Evolutionary conservation across 805 yeast genomes (phyloP).

Genomic region (Maudiozyma turicensis): DNA sequence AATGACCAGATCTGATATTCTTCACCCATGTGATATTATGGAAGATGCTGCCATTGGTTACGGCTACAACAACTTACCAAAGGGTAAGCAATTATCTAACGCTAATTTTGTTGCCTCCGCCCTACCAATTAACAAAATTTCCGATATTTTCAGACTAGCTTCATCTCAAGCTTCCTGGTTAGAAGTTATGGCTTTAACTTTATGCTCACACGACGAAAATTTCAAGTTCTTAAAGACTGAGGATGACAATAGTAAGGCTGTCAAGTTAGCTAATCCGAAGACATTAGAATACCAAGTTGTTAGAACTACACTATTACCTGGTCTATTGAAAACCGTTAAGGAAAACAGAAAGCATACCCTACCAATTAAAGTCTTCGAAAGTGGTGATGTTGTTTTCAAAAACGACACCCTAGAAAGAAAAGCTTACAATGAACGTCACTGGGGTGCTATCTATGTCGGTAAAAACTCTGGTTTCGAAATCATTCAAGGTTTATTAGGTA

Average conservation of each 20-base stretch:
- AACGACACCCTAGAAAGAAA: slow-evolving; percentile 73
- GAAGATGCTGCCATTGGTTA: slow-evolving; percentile 96
- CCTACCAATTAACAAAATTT: slow-evolving; percentile 79
- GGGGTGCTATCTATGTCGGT: slow-evolving; percentile 92
- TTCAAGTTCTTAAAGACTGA: slow-evolving; percentile 68
- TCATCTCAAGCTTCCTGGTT: slow-evolving; percentile 92
- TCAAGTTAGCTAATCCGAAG: slow-evolving; percentile 90
- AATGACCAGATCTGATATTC: slow-evolving; percentile 87
- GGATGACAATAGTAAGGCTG: slow-evolving; percentile 74
- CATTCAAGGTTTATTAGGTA: slow-evolving; percentile 89
- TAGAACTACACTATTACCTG: slow-evolving; percentile 89
- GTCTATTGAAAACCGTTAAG: slow-evolving; percentile 85
- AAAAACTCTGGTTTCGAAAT: slow-evolving; percentile 91
- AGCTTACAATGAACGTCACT: slow-evolving; percentile 85
- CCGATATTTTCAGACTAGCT: slow-evolving; percentile 84
- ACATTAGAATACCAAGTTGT: slow-evolving; percentile 96
- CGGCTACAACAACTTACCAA: slow-evolving; percentile 82
- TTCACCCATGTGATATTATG: slow-evolving; percentile 97
- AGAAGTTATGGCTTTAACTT: slow-evolving; percentile 90
- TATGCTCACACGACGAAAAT: slow-evolving; percentile 95
- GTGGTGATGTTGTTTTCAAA: slow-evolving; percentile 90
- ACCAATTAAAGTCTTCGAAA: slow-evolving; percentile 91
- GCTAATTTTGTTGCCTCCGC: slow-evolving; percentile 76
- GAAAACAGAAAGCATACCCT: slow-evolving; percentile 93
- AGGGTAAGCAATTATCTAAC: slow-evolving; percentile 67